A percentile compares a stretch with the other conserved stretches of the same genome.
These are phyloP conservation scores for Mucor indicus DNA, from an alignment of 371 early-diverging fungal genomes.

Conservation along the genomic window DNA sequence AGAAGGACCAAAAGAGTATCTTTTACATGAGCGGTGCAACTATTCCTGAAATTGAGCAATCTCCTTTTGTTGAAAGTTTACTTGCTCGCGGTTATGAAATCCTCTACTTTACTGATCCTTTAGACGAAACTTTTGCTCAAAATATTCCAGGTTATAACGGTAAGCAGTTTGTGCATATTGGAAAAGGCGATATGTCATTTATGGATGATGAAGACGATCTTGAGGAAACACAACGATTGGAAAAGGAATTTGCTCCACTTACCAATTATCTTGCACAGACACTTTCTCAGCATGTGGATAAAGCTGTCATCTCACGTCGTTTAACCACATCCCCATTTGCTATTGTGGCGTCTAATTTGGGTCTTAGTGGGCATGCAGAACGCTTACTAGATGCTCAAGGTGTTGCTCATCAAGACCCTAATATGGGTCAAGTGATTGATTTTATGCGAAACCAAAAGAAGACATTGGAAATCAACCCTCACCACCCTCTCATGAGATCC, in stretches of 20 bases:
- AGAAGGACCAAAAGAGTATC: constrained; percentile 85
- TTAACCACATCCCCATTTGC: constrained; percentile 77
- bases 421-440: constrained; percentile 54
- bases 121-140: constrained; percentile 88
- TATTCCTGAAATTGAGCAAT: constrained; percentile 70
- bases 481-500: constrained; percentile 62
- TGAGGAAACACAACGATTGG: constrained; percentile 43
- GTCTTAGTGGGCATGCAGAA: constrained; percentile 86
- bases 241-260: constrained; percentile 64
- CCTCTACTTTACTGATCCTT: constrained; percentile 84
- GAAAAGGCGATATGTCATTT: constrained; percentile 80
- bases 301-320: constrained; percentile 70
- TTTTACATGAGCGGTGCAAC: constrained; percentile 80
- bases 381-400: constrained; percentile 74
- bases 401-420: constrained; percentile 36
- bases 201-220: constrained; percentile 62
- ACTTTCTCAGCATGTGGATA: constrained; percentile 71
- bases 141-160: constrained; percentile 75
- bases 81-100: constrained; percentile 89
- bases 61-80: constrained; percentile 87
- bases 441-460: constrained; percentile 68
- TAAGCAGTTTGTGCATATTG: constrained; percentile 77
- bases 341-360: constrained; percentile 68
- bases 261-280: constrained; percentile 61
- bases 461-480: constrained; percentile 85